These are phyloP conservation scores for Pseudogymnoascus sp. DNA, from an alignment of 2,329 filamentous ascomycete genomes.

Conservation along the genomic window DNA sequence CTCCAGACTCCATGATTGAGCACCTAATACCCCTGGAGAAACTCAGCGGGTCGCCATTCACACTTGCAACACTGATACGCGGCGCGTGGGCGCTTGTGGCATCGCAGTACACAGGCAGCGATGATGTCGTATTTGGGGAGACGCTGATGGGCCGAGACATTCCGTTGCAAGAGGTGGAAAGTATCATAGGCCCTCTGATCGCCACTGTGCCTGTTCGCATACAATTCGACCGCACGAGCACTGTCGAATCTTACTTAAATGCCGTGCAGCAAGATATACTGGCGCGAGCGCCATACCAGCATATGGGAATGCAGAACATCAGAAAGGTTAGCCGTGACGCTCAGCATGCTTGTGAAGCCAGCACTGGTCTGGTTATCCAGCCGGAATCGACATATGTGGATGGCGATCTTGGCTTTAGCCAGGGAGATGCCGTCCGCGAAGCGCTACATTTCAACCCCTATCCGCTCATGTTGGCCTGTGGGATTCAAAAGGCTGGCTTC, in stretches of 20 bases:
- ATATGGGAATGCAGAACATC: conserved; percentile 24
- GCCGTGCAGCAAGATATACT: conserved; percentile 39
- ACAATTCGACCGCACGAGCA: conserved; percentile 24
- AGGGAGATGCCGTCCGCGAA: conserved; percentile 28
- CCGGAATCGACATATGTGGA: conserved; percentile 31
- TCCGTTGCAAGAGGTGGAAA: conserved; percentile 33
- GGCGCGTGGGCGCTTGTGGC: conserved; percentile 36
- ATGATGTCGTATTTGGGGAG: conserved; percentile 38
- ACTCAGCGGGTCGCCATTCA: conserved; percentile 13
- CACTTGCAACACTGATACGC: conserved; percentile 21
- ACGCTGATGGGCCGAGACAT: conserved; percentile 37
- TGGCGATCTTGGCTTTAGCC: conserved; percentile 31
- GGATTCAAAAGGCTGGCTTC: conserved; percentile 36
- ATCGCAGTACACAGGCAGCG: conserved; percentile 31
- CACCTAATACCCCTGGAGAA: conserved; percentile 27
- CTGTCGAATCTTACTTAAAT: conserved; percentile 37
- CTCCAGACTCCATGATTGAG: conserved; percentile 37
- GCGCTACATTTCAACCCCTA: conserved; percentile 39
- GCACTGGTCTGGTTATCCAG: conserved; percentile 20
- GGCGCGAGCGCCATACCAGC: conserved; percentile 35
- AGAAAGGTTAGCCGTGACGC: conserved; percentile 20
- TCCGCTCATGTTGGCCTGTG: conserved; percentile 41
- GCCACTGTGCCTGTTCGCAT: conserved; percentile 38
- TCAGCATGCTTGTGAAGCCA: conserved; percentile 18
- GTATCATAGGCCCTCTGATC: conserved; percentile 38